A percentile compares a stretch with the other conserved stretches of the same genome.
Evolutionary conservation across 352 stramenopile species (phyloP).

Genomic region (Bremia lactucae): DNA sequence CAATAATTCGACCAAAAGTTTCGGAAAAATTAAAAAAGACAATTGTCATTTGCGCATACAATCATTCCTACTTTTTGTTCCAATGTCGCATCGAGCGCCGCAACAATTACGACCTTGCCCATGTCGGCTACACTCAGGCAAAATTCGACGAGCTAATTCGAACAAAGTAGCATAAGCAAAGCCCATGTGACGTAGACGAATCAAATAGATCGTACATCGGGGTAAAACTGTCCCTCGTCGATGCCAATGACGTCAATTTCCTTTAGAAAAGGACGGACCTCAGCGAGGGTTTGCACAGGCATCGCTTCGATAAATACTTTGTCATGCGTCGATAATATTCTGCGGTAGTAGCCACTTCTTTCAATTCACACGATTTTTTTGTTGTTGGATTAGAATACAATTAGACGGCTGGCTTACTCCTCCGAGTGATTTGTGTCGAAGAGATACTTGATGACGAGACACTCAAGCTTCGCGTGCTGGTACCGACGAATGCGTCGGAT

Average conservation of each 20-base stretch:
- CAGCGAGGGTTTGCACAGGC: constrained; percentile 40
- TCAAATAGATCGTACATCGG: constrained; percentile 31
- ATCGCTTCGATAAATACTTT: constrained; percentile 58
- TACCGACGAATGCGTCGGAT: constrained; percentile 74
- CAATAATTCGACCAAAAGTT: no score
- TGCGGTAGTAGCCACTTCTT: constrained; percentile 13
- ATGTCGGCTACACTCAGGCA: constrained; percentile 53
- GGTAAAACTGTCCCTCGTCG: constrained; percentile 83
- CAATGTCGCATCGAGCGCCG: constrained; percentile 63
- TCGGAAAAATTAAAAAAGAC: no score
- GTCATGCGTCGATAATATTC: constrained; percentile 70
- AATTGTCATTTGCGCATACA: no score
- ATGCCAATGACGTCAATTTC: constrained; percentile 81
- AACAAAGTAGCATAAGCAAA: constrained; percentile 2
- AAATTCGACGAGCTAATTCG: constrained; percentile 68
- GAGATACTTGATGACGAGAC: constrained; percentile 74
- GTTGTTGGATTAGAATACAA: no score
- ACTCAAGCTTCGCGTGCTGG: constrained; percentile 67
- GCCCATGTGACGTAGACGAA: no score
- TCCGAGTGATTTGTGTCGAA: constrained; percentile 72
- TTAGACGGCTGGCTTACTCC: constrained; percentile 38
- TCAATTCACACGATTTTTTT: no score
- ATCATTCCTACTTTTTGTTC: constrained; percentile 60
- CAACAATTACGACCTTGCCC: constrained; percentile 75
- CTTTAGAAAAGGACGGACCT: constrained; percentile 43